Evolutionary conservation across 768 basidiomycete genomes (phyloP), one percentile per base, ranked within the genome.

Genomic region (Hebeloma cylindrosporum): DNA sequence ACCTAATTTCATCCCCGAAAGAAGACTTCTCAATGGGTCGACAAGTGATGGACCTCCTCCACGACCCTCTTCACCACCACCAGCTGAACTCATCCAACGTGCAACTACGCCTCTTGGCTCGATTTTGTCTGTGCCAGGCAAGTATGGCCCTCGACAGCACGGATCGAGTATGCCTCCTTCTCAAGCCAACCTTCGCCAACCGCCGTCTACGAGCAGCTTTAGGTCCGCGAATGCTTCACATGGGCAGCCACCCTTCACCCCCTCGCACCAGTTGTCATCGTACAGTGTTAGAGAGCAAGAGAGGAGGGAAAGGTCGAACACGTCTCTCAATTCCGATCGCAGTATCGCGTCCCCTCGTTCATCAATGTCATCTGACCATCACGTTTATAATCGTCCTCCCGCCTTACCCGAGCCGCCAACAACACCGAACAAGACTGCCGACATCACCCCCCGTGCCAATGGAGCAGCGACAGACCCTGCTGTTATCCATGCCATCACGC

Each of bases 401-500:
- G 49, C 45, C 39, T 59, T 61, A 31, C 59, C 66, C 16, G 66
- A 54, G 7, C 58, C 60, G 6, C 74, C 78, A 34, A 61, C 65
- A 27, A 73, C 73, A 14, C 77, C 77, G n/a, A 67, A 71, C 43
- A 75, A 71, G 55, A 65, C 67, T 4, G 71, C 69, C 1, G 72
- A 75, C 55, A 61, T 65, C 26, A 72, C 73, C 0, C 67, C 72
- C 25, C 65, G 70, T 7, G 65, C 67, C 8, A 60, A 66, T 40
- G 47, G 55, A 30, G 63, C 56, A 20, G 67, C 63, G 25, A 96
- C 95, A 20, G 95, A 99, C 60, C 94, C 93, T 3, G 69, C 75
- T 2, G 70, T 96, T 58, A 96, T 98, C 53, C 95, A 97, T 61
- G 88, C 94, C 1, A 97, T 98, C 56, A 99, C 96, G 11, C 95